Evolutionary conservation across 2,329 filamentous ascomycete species (phyloP).

Genomic region (Akanthomyces uredinophilus): DNA sequence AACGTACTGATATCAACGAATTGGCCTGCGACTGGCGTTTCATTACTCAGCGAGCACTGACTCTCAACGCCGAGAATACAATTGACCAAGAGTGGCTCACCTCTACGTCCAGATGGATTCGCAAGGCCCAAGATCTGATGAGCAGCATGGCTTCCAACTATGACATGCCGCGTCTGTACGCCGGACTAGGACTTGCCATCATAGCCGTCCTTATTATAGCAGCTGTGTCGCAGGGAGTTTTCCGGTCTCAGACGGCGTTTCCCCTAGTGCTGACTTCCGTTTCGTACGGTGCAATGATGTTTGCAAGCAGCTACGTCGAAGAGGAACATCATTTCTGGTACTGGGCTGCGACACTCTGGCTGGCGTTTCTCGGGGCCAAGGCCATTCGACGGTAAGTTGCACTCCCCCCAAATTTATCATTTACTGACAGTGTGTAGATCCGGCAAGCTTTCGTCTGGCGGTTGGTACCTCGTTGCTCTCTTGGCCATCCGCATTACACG

Average conservation of each 20-base stretch:
- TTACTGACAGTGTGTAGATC: slow-evolving; percentile 21
- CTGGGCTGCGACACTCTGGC: slow-evolving; percentile 73
- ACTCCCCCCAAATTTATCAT: neutral
- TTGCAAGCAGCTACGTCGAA: slow-evolving; percentile 95
- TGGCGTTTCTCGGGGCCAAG: slow-evolving; percentile 48
- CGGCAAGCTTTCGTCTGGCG: slow-evolving; percentile 23
- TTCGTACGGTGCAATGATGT: slow-evolving; percentile 84
- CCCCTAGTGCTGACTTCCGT: slow-evolving; percentile 49
- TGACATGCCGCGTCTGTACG: slow-evolving; percentile 58
- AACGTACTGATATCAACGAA: slow-evolving; percentile 41
- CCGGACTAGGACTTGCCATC: slow-evolving; percentile 39
- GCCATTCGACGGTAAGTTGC: slow-evolving; percentile 35
- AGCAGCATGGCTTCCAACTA: slow-evolving; percentile 93
- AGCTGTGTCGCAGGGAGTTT: neutral
- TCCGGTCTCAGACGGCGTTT: neutral
- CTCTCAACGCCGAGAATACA: slow-evolving; percentile 21
- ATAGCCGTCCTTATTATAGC: slow-evolving; percentile 34
- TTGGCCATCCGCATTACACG: slow-evolving; percentile 60
- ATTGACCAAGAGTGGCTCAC: slow-evolving; percentile 37
- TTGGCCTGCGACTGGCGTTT: slow-evolving; percentile 65
- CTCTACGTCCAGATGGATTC: slow-evolving; percentile 57
- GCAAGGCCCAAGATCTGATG: slow-evolving; percentile 70
- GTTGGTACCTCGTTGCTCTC: slow-evolving; percentile 45
- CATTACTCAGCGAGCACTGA: slow-evolving; percentile 24
- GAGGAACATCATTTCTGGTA: slow-evolving; percentile 99